Evolutionary conservation across 345 rosid species (phyloP), one percentile per base, ranked within the genome.

Genomic region (Pistacia vera): DNA sequence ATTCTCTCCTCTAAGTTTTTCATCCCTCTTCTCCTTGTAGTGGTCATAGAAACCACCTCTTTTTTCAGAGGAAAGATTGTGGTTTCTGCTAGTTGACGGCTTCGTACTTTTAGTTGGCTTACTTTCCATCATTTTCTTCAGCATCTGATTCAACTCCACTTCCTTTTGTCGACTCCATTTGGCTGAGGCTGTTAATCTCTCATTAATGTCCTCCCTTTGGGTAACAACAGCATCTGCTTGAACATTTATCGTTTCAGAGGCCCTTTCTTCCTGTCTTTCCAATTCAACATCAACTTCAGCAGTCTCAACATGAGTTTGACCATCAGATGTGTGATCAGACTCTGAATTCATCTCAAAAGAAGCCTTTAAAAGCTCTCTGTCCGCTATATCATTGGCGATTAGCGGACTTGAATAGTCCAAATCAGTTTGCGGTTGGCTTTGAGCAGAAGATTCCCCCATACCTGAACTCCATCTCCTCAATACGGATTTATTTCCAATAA

Each of bases 401-500:
- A 59, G 75, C 16, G 80, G 71, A 77, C 63, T 58, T 66, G 71
- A 55, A 68, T 79, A 85, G 51, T 78, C 86, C 4, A 73, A 63
- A 74, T 66, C 62, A 75, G 59, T 69, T 46, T 81, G 80, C 30
- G 70, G 71, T 74, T 83, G 82, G 46, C 71, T 80, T 63, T 82
- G 83, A 68, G 73, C 72, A 57, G 87, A 83, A 49, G 80, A 68
- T 61, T 82, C 90, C 28, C 81, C 80, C 77, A 82, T 71, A 81
- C 88, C 83, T 59, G 85, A 66, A 86, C 92, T 87, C 94, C 94
- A 90, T 82, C 94, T 87, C 81, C 89, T 88, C 76, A 90, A 77
- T 38, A 90, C 89, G 28, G 88, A 71, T 75, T 90, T 89, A 74
- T 72, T 85, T 68, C 85, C 75, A 66, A 66, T 79, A 59, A 78